Conservation (phyloP, 2,329 filamentous ascomycete species). For the Penicillium sumatraense region DNA sequence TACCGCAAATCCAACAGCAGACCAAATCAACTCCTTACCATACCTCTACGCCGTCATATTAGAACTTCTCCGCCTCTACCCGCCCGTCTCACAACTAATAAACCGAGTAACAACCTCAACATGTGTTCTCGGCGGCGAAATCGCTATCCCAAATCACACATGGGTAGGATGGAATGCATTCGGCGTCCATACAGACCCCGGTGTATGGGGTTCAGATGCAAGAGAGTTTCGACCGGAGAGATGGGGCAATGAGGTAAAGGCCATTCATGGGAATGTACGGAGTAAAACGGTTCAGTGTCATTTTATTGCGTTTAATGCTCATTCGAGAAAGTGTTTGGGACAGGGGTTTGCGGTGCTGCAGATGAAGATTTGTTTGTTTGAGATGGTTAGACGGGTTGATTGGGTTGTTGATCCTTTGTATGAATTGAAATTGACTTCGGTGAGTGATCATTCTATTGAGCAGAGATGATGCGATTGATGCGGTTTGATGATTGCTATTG, state of each 20-base stretch:
- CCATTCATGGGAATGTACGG: conserved; percentile 31
- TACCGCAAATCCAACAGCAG: conserved; percentile 19
- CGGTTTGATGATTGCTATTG: not conserved
- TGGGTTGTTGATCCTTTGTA: conserved; percentile 30
- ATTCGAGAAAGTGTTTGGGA: conserved; percentile 34
- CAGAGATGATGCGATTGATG: not conserved
- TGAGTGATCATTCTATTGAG: too few species aligned
- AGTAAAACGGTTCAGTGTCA: conserved; percentile 30
- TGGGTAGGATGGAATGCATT: conserved; percentile 50
- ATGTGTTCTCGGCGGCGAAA: conserved; percentile 28
- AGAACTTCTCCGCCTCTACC: conserved; percentile 54
- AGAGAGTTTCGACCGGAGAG: conserved; percentile 41
- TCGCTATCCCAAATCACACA: conserved; percentile 42
- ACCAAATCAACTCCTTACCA: conserved; percentile 43
- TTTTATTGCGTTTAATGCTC: conserved; percentile 37
- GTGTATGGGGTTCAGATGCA: conserved; percentile 37
- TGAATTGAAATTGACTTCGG: conserved; percentile 31
- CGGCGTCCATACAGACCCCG: conserved; percentile 44
- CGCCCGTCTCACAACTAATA: conserved; percentile 56
- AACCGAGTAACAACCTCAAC: conserved; percentile 46
- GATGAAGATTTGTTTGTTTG: conserved; percentile 31
- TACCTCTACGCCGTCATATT: conserved; percentile 51
- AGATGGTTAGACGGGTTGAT: conserved; percentile 22
- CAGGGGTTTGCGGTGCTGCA: conserved; percentile 35
- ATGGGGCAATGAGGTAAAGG: conserved; percentile 41